Evolutionary conservation across 2,329 filamentous ascomycete genomes (phyloP), one percentile per base, ranked within the genome.

Genomic region (Emmonsiellopsis sp.): DNA sequence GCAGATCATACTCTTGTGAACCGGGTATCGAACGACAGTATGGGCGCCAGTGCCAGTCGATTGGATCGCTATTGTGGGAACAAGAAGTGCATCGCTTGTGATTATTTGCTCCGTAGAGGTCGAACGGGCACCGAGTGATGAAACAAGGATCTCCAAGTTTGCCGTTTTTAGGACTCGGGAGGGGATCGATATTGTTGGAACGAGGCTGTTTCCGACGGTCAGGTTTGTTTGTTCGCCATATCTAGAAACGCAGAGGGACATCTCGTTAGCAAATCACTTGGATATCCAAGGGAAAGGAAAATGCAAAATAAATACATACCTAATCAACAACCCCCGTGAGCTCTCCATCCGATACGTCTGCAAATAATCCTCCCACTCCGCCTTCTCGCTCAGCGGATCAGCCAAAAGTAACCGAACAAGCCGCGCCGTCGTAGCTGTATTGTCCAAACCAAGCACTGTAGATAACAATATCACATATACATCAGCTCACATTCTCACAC

Each of bases 1-100:
- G 7, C 95, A 79, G 8, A 96, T 62, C 13, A 96, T 70, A 0
- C 85, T 82, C 65, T 85, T 87, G 65, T 97, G 92, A 1, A 96
- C 89, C 0, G 92, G 91, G 44, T 89, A 89, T 6, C 83, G 82
- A 42, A 93, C 77, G 13, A 83, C 79, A 10, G 83, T 83, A 54
- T 82, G 79, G 56, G 82, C 77, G 7, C 84, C 83, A 13, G 80
- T 81, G 56, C 77, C 78, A 11, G 85, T 83, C 5, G 76, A 79
- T 1, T 81, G 81, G 42, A 88, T 86, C 16, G 87, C 83, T 35
- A 95, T 79, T 0, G 78, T 78, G 2, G 90, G 90, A 15, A 89
- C 85, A n/a, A 95, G 77, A 10, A 91, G 74, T 0, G 81, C 76
- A 57, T 91, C 85, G 35, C 73, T 67, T 9, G 73, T 67, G 53